Evolutionary conservation across 2,329 filamentous ascomycete species (phyloP).

Genomic region (Microthyrium microscopicum): DNA sequence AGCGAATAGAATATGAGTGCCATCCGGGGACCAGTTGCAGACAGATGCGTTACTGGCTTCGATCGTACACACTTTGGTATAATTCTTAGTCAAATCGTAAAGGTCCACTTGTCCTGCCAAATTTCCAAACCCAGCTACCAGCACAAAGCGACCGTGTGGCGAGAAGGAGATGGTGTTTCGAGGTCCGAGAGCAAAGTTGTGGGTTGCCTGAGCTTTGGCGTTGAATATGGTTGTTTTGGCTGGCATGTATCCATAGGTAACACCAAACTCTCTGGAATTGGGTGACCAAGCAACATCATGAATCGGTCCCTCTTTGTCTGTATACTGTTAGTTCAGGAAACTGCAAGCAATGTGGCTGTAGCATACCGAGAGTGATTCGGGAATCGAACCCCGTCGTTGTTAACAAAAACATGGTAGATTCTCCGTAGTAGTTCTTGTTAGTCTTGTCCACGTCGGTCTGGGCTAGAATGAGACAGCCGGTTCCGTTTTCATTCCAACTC

Average conservation of each 20-base stretch:
- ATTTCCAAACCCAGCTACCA: conserved; percentile 95
- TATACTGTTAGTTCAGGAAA: conserved; percentile 4
- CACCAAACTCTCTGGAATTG: conserved; percentile 93
- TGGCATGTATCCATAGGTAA: conserved; percentile 98
- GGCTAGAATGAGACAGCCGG: conserved; percentile 80
- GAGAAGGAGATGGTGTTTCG: conserved; percentile 94
- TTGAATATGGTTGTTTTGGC: conserved; percentile 98
- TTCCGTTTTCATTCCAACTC: conserved; percentile 92
- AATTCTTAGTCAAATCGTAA: conserved; percentile 90
- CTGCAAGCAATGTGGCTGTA: neutral
- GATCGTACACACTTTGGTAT: conserved; percentile 80
- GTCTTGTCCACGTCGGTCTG: conserved; percentile 97
- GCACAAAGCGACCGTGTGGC: conserved; percentile 77
- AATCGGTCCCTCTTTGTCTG: conserved; percentile 92
- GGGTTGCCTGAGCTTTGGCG: conserved; percentile 61
- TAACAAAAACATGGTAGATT: conserved; percentile 90
- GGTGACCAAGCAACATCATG: conserved; percentile 98
- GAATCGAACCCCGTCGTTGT: conserved; percentile 91
- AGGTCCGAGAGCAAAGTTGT: conserved; percentile 73
- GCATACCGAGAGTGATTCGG: conserved; percentile 55
- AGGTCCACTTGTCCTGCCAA: conserved; percentile 94
- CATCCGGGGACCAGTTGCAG: conserved; percentile 95
- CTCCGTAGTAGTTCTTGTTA: conserved; percentile 98
- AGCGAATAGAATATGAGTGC: conserved; percentile 89
- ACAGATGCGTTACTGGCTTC: conserved; percentile 91